Evolutionary conservation across 2,329 filamentous ascomycete species (phyloP), one percentile per base, ranked within the genome.

Genomic region (Gaeumannomyces sp.): DNA sequence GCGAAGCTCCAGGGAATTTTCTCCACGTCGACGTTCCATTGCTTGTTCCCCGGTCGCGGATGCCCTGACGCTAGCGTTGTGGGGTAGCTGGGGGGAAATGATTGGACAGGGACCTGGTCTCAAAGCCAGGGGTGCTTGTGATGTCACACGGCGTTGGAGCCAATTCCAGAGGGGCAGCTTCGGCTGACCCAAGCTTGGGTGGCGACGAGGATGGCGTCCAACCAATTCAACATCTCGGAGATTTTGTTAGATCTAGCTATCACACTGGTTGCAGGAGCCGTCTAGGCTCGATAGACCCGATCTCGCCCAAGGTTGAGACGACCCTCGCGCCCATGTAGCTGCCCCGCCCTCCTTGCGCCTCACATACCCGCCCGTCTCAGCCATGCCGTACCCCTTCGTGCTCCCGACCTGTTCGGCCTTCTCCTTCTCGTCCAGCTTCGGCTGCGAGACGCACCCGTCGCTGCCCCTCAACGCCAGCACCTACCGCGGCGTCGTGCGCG

Each of bases 401-500:
- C 86, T 98, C 38, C 93, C 95, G 2, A 98, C 94, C 0, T 97
- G 94, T 6, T 96, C 93, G 45, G 86, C 89, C 64, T 89, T 96
- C 73, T 89, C 91, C 63, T 94, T 97, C 74, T 89, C 91, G 28
- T 82, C 89, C 53, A 90, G 83, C 76, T 89, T 96, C 76, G 84
- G 79, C 71, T 94, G 90, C 72, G 85, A 88, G 68, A 92, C 92
- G 3, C 94, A 98, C 76, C 94, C 95, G 4, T 97, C 94, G 0
- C 83, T 99, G 58, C 92, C 93, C 29, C 85, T 94, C 71, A 85
- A 86, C 64, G 89, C 92, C 28, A 93, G 93, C 69, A 94, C 91
- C 11, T 87, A 92, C 72, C 91, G 95, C 66, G 90, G 91, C 70
- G 86, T 96, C 25, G 83, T 97, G 63, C 88, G 92, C 71, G 88